Base-by-base conservation (phyloP, 2,329 filamentous ascomycete species). In the Neonectria sp. region DNA sequence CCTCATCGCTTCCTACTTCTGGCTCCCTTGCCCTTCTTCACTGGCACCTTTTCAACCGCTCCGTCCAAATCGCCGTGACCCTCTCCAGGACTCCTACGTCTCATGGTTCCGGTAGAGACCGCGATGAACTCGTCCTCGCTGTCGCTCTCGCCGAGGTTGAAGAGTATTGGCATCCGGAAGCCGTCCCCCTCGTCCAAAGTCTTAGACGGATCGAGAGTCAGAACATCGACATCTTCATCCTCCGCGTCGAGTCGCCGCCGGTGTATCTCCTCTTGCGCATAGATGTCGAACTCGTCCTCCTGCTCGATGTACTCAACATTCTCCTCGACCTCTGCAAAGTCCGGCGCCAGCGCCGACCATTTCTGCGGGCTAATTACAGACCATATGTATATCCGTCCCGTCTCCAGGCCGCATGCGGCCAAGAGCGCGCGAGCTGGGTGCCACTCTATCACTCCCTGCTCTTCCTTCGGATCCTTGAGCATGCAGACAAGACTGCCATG, bases 241-340 rank as follows among this genome's bases (percentile, higher is more conserved):
- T 99, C 96, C 13, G 92, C 88, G 78, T 98, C 95, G 2, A 98
- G 86, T 49, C 95, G 90, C 33, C 95, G 90, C 80, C 97, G 95
- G 78, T 97, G 94, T 63, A 98, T 91, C 80, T 98, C 95, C 78
- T 98, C 95, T 65, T 95, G 92, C 0, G 95, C 95, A 78, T 98
- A 96, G 63, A 98, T 97, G 80, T 99, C 97, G 75, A 99, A 99
- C 78, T 99, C 96, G 79, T 99, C 96, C 82, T 99, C 96, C 63
- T 90, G 89, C 80, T 99, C 96, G 48, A 97, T 90, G 78, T 99
- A 99, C 79, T 98, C 94, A 25, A 97, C 95, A 74, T 99, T 99
- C 82, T 99, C 96, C 81, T 99, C 96, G 15, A 99, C 95, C 81
- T 99, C 96, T 46, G 92, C 93, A 80, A 99, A 99, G 81, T 99